Percentiles rank a stretch among this genome's conserved stretches.
phyloP scores from a whole-genome alignment of 257 asterid genomes.

The Avicennia marina region DNA sequence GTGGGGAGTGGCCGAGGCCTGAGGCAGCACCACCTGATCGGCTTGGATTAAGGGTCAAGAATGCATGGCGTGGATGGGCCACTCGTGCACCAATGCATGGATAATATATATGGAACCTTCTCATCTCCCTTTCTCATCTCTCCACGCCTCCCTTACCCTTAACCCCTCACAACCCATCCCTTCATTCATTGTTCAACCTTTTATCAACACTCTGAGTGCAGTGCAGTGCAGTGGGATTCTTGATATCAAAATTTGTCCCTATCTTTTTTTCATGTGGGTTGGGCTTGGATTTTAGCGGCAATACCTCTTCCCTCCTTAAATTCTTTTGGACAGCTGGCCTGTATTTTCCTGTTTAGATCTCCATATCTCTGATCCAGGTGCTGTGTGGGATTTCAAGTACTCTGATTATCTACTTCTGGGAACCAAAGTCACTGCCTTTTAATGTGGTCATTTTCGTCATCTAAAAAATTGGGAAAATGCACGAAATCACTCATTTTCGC shows the following conservation, averaged over 20 bases:
- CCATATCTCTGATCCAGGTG: neutral
- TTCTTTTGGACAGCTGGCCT: conserved; percentile 9
- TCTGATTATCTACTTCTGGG: neutral
- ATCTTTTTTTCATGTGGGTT: neutral
- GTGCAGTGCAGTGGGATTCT: too few species aligned
- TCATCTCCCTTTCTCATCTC: neutral
- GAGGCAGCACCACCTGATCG: conserved; percentile 59
- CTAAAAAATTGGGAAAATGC: too few species aligned
- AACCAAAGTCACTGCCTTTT: neutral
- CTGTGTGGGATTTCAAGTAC: too few species aligned
- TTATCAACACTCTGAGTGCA: too few species aligned
- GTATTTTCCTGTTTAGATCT: neutral
- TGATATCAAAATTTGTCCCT: too few species aligned
- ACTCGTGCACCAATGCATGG: too few species aligned
- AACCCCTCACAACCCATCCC: conserved; percentile 8
- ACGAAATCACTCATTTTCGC: too few species aligned
- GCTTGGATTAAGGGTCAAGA: conserved; percentile 35
- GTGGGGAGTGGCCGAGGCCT: too few species aligned
- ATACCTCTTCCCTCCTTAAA: neutral
- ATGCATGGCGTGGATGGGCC: too few species aligned
- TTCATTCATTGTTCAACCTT: too few species aligned
- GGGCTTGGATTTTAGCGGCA: conserved; percentile 8
- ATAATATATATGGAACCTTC: conserved; percentile 7
- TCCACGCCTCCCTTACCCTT: neutral
- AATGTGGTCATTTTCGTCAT: neutral